Evolutionary conservation across 2,329 filamentous ascomycete genomes (phyloP).

Genomic region (Colletotrichum lupini): DNA sequence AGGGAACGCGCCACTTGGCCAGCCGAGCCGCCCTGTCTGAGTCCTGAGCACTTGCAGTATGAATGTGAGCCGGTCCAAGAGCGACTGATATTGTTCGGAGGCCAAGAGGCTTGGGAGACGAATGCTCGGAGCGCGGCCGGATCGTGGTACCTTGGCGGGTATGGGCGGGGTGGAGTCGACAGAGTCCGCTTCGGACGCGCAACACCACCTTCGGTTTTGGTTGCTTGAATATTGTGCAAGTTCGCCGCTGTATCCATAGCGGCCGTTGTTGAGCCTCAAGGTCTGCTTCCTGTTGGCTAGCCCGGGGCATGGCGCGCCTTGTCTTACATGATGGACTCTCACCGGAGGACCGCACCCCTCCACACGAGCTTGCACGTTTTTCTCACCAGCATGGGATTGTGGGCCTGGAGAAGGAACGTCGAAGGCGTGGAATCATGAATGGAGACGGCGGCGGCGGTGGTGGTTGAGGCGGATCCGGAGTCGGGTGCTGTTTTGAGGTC

Average conservation of each 20-base stretch:
- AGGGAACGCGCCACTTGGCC: background rate
- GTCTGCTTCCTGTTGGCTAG: background rate
- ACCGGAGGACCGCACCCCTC: constrained; percentile 16
- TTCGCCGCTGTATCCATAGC: constrained; percentile 17
- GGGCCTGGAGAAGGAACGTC: constrained; percentile 19
- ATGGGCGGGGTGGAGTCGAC: background rate
- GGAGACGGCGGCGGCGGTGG: background rate
- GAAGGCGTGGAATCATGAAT: background rate
- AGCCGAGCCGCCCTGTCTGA: background rate
- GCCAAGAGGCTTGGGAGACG: constrained; percentile 11
- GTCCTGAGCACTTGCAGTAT: background rate
- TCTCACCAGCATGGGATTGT: background rate
- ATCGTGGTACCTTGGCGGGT: constrained; percentile 16
- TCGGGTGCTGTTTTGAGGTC: background rate
- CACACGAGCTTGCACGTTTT: background rate
- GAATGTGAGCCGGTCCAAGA: background rate
- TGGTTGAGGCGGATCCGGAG: background rate
- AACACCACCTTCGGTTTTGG: background rate
- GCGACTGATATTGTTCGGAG: background rate
- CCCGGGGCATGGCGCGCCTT: background rate
- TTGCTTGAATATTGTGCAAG: background rate
- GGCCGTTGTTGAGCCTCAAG: background rate
- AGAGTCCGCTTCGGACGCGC: background rate
- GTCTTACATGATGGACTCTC: constrained; percentile 5
- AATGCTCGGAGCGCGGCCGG: constrained; percentile 28